phyloP scores from a whole-genome alignment of 331 rosid genomes.

The Malus hybrid region DNA sequence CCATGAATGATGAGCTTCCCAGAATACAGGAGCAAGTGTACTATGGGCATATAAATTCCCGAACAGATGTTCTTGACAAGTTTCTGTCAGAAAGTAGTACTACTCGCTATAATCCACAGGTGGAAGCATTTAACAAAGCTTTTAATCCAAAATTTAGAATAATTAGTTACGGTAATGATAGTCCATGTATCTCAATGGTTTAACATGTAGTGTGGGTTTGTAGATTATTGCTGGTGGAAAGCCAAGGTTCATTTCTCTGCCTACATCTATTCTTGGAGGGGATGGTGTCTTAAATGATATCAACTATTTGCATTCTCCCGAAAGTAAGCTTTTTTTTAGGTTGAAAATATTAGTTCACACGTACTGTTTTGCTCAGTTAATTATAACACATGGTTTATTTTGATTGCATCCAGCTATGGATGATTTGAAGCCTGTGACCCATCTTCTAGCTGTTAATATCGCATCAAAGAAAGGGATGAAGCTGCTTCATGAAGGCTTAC shows the following conservation, averaged over 20 bases:
- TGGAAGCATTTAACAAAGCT: constrained; percentile 17
- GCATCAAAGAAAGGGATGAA: constrained; percentile 62
- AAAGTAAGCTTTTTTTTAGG: constrained; percentile 54
- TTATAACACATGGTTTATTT: constrained; percentile 26
- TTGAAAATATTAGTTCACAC: constrained; percentile 14
- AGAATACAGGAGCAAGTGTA: constrained; percentile 95
- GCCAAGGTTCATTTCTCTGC: constrained; percentile 66
- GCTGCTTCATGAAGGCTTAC: constrained; percentile 74
- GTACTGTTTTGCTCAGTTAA: constrained; percentile 1
- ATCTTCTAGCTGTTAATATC: constrained; percentile 71
- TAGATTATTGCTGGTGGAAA: constrained; percentile 79
- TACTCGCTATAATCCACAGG: constrained; percentile 92
- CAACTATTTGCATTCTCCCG: constrained; percentile 72
- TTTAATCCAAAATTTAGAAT: neutral
- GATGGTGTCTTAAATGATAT: constrained; percentile 47
- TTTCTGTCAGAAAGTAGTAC: constrained; percentile 82
- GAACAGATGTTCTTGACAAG: constrained; percentile 68
- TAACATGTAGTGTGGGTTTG: neutral
- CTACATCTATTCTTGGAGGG: constrained; percentile 47
- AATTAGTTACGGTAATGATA: too few species aligned
- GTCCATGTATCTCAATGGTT: neutral
- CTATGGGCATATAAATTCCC: constrained; percentile 81
- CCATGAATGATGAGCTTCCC: constrained; percentile 88
- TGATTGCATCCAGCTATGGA: constrained; percentile 50
- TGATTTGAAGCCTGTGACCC: constrained; percentile 93